Evolutionary conservation across 352 stramenopile species (phyloP).

Genomic region (Phytophthora melonis): DNA sequence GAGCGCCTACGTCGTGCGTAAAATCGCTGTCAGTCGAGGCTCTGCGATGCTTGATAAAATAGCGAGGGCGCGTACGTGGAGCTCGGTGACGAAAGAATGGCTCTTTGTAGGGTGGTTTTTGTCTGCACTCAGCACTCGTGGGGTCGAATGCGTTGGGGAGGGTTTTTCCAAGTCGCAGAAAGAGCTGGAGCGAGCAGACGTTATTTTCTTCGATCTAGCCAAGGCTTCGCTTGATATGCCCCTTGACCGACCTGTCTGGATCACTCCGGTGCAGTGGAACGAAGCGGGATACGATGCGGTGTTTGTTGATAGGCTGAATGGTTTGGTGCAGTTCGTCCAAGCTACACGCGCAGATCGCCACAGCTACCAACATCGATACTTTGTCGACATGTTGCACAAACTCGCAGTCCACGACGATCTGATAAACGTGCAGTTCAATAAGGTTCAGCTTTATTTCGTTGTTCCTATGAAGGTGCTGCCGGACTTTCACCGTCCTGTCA

Average conservation of each 20-base stretch:
- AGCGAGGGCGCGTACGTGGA: no score
- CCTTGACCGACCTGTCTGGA: not conserved
- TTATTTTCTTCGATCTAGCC: not conserved
- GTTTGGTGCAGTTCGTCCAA: not conserved
- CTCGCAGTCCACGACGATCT: not conserved
- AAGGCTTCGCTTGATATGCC: not conserved
- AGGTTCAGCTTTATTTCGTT: not conserved
- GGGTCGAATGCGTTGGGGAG: no score
- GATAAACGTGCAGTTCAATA: not conserved
- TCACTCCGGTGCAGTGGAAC: not conserved
- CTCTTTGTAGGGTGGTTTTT: no score
- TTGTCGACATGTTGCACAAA: not conserved
- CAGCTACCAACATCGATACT: not conserved
- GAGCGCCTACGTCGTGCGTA: no score
- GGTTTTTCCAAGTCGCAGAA: no score
- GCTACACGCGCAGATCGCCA: not conserved
- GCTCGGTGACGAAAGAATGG: no score
- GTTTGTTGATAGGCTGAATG: not conserved
- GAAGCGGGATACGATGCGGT: not conserved
- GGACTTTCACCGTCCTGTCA: not conserved
- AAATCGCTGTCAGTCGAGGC: no score
- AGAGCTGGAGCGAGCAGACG: not conserved
- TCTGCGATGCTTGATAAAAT: no score
- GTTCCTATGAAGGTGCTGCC: not conserved
- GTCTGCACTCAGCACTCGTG: no score